These are phyloP conservation scores for Fonsecaea multimorphosa DNA, from an alignment of 2,329 filamentous ascomycete species.

Conservation along the genomic window DNA sequence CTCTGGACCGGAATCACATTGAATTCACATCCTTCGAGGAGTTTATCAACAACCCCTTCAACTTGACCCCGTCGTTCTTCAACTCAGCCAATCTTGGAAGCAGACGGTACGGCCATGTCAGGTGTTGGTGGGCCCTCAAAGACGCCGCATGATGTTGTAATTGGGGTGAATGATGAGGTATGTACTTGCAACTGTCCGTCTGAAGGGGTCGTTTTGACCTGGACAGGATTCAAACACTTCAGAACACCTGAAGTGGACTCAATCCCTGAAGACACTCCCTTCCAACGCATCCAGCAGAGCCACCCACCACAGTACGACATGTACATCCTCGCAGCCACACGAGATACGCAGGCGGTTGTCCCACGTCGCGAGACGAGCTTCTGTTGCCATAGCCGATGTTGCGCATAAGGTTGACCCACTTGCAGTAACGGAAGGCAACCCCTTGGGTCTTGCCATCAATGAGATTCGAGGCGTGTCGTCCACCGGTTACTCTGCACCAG, in stretches of 20 bases:
- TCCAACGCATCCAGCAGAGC: neutral
- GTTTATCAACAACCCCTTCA: neutral
- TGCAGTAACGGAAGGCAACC: slow-evolving; percentile 29
- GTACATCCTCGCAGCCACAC: slow-evolving; percentile 3
- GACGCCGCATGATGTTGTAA: neutral
- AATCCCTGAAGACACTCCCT: slow-evolving; percentile 5
- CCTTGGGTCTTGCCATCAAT: slow-evolving; percentile 28
- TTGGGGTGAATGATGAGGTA: neutral
- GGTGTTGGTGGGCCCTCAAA: neutral
- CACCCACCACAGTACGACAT: neutral
- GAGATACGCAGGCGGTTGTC: slow-evolving; percentile 25
- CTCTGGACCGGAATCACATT: neutral
- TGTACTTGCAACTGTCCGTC: neutral
- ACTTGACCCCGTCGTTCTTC: neutral
- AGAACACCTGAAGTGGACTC: slow-evolving; percentile 18
- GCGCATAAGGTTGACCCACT: slow-evolving; percentile 31
- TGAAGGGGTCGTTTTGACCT: neutral
- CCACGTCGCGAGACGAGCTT: slow-evolving; percentile 24
- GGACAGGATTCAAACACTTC: slow-evolving; percentile 3
- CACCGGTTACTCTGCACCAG: slow-evolving; percentile 23
- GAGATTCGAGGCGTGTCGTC: slow-evolving; percentile 32
- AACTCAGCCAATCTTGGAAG: neutral
- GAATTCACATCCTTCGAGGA: neutral
- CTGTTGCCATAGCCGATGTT: slow-evolving; percentile 22
- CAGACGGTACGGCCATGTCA: neutral